These are phyloP conservation scores for Sporothrix pseudoabietina DNA, from an alignment of 2,329 filamentous ascomycete species.

Conservation along the genomic window DNA sequence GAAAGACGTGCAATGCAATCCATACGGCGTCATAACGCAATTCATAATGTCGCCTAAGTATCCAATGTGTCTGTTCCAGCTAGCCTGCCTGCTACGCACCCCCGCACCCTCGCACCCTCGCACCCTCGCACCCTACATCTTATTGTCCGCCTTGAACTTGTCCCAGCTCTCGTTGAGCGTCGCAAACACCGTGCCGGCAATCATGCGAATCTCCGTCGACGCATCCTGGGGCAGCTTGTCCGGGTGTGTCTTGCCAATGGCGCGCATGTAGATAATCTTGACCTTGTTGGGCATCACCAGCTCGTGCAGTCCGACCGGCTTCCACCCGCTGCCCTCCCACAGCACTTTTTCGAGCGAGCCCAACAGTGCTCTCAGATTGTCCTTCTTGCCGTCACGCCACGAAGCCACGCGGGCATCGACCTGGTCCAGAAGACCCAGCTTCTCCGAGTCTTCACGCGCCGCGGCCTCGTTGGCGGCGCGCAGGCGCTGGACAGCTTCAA, in stretches of 20 bases:
- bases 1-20: neutral
- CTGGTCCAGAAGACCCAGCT: constrained; percentile 81
- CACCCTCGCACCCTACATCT: constrained; percentile 49
- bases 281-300: constrained; percentile 91
- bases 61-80: neutral
- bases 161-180: constrained; percentile 74
- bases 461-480: constrained; percentile 83
- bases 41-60: neutral
- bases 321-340: constrained; percentile 93
- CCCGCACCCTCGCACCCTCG: constrained; percentile 31
- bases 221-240: constrained; percentile 79
- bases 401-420: constrained; percentile 76
- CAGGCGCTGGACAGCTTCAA: constrained; percentile 78
- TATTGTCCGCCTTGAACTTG: constrained; percentile 71
- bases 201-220: constrained; percentile 65
- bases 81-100: neutral
- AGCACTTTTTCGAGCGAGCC: constrained; percentile 85
- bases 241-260: constrained; percentile 96
- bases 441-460: constrained; percentile 86
- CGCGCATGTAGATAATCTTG: constrained; percentile 98
- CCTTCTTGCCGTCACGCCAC: constrained; percentile 90
- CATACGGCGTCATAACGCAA: neutral
- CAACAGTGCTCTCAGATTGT: constrained; percentile 85
- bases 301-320: constrained; percentile 93
- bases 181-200: constrained; percentile 66